Percentiles rank a stretch among this genome's conserved stretches.
Evolutionary conservation across 1,284 basidiomycete genomes (phyloP).

Genomic region (Anthracocystis panici-leucophaei): DNA sequence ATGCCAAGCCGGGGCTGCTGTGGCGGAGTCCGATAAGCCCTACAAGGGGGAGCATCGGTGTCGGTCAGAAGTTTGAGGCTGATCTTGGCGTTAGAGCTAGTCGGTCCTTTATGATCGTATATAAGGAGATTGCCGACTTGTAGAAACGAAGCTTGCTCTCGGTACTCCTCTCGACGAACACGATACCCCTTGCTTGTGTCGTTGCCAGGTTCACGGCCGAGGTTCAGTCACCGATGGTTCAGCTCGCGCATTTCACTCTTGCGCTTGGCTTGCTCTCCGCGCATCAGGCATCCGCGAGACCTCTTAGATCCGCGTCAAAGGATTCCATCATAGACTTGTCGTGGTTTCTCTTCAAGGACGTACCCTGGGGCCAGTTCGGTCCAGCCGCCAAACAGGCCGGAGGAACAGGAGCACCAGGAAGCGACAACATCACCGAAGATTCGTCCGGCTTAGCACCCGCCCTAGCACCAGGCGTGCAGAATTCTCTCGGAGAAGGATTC

Average conservation of each 20-base stretch:
- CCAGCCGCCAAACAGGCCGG: conserved; percentile 19
- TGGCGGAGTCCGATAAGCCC: no score
- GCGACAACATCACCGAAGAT: conserved; percentile 44
- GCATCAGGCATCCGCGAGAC: conserved; percentile 9
- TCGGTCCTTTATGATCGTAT: no score
- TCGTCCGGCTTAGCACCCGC: conserved; percentile 42
- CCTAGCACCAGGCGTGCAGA: conserved; percentile 29
- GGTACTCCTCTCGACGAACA: neutral
- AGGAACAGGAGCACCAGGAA: conserved; percentile 22
- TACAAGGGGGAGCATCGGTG: no score
- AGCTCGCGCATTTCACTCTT: neutral
- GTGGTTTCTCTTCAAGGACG: conserved; percentile 14
- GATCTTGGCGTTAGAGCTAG: no score
- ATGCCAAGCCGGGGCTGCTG: no score
- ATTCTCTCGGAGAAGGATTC: conserved; percentile 42
- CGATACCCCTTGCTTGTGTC: neutral
- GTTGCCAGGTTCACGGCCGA: conserved; percentile 26
- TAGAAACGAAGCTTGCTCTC: neutral
- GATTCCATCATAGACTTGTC: neutral
- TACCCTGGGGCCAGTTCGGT: conserved; percentile 31
- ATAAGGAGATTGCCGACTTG: neutral
- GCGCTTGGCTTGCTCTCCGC: neutral
- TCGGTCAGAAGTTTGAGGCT: no score
- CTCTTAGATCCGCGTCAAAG: neutral
- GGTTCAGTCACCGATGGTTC: neutral